These are phyloP conservation scores for Entomortierella chlamydospora DNA, from an alignment of 192 early-diverging fungal genomes.

Conservation along the genomic window DNA sequence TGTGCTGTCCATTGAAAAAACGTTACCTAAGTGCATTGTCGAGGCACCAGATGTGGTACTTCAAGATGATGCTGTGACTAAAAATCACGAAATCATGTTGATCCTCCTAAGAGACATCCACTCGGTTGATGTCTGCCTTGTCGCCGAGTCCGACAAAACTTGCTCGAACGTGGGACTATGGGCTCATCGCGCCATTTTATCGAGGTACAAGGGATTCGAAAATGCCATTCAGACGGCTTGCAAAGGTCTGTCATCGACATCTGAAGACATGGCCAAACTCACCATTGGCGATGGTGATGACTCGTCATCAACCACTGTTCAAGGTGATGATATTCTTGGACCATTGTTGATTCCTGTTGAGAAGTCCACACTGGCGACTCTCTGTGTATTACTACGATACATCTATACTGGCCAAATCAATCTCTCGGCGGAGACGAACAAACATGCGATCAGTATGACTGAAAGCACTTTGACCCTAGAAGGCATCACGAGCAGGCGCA, in stretches of 20 bases:
- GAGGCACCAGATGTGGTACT: not conserved
- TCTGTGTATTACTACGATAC: constrained; percentile 5
- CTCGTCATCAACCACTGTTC: not conserved
- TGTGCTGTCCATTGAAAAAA: not conserved
- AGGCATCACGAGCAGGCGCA: not conserved
- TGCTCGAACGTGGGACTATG: constrained; percentile 12
- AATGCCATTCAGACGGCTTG: not conserved
- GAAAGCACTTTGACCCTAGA: not conserved
- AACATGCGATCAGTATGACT: not conserved
- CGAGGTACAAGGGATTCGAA: constrained; percentile 4
- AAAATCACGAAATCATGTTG: not conserved
- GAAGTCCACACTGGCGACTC: not conserved
- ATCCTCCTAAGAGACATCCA: constrained; percentile 2
- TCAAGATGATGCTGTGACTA: no score
- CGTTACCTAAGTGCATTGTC: not conserved
- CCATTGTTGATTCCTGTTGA: not conserved
- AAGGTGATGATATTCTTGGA: not conserved
- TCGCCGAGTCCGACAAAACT: constrained; percentile 11
- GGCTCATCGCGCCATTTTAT: constrained; percentile 13
- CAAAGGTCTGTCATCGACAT: not conserved
- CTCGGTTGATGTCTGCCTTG: constrained; percentile 14
- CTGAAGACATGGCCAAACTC: not conserved
- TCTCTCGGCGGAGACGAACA: not conserved
- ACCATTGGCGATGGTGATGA: no score
- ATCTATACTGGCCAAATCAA: constrained; percentile 10